Conservation (phyloP, 257 asterid species). For the Leptodermis oblonga region DNA sequence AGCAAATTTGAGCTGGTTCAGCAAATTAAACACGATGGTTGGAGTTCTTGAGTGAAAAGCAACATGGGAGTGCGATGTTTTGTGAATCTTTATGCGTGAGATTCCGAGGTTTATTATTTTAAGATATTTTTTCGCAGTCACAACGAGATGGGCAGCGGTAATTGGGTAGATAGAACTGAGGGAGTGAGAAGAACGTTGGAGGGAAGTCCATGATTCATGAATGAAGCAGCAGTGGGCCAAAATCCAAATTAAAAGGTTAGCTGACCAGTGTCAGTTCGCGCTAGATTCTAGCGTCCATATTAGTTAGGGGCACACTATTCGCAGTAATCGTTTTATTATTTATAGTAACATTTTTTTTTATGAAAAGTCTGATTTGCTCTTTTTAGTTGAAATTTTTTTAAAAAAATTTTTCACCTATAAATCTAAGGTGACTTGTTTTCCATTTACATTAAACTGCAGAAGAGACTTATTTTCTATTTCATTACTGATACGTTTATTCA, state of each 20-base stretch:
- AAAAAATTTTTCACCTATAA: too few species aligned
- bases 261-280: constrained; percentile 3
- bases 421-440: too few species aligned
- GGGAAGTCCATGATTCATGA: too few species aligned
- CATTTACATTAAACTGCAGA: too few species aligned
- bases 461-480: too few species aligned
- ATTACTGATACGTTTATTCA: too few species aligned
- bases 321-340: too few species aligned
- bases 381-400: too few species aligned
- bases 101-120: constrained; percentile 12
- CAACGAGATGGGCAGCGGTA: neutral
- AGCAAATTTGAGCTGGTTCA: neutral
- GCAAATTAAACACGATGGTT: neutral
- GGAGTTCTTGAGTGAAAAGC: neutral
- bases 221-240: neutral
- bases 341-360: too few species aligned
- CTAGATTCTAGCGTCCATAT: constrained; percentile 1
- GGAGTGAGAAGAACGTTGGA: neutral
- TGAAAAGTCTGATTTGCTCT: too few species aligned
- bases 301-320: too few species aligned
- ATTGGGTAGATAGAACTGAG: neutral
- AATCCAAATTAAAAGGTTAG: neutral
- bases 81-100: too few species aligned
- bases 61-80: neutral
- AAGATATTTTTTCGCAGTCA: neutral